Evolutionary conservation across 2,329 filamentous ascomycete genomes (phyloP).

Genomic region (Trichoderma sp.): DNA sequence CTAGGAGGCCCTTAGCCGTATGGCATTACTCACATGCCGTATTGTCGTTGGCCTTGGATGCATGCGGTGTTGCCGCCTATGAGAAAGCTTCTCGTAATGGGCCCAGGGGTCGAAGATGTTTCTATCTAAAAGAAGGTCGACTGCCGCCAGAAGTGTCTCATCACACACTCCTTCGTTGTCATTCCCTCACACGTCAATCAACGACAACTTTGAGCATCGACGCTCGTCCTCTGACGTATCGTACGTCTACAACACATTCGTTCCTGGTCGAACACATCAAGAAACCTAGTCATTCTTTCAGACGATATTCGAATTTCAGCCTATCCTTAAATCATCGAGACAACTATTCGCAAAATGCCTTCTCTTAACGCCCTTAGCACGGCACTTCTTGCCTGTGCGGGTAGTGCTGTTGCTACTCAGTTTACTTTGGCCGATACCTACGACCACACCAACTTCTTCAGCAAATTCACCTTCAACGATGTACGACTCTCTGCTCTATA

Average conservation of each 20-base stretch:
- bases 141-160: constrained; percentile 12
- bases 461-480: constrained; percentile 45
- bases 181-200: background rate
- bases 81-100: background rate
- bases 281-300: background rate
- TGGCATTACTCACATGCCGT: background rate
- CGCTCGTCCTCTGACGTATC: constrained; percentile 20
- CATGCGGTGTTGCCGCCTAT: background rate
- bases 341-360: constrained; percentile 36
- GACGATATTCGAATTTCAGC: background rate
- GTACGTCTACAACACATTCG: constrained; percentile 22
- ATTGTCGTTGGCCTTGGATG: background rate
- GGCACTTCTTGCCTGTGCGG: constrained; percentile 37
- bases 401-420: constrained; percentile 32
- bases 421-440: constrained; percentile 43
- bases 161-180: constrained; percentile 10
- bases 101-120: background rate
- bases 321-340: constrained; percentile 7
- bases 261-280: constrained; percentile 26
- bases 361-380: constrained; percentile 41
- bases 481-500: constrained; percentile 26
- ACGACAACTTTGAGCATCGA: constrained; percentile 10
- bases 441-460: constrained; percentile 45
- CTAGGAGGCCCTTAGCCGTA: background rate
- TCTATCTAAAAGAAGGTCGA: constrained; percentile 10